Evolutionary conservation across 257 asterid species (phyloP), one percentile per base, ranked within the genome.

Genomic region (Scutellaria minor): DNA sequence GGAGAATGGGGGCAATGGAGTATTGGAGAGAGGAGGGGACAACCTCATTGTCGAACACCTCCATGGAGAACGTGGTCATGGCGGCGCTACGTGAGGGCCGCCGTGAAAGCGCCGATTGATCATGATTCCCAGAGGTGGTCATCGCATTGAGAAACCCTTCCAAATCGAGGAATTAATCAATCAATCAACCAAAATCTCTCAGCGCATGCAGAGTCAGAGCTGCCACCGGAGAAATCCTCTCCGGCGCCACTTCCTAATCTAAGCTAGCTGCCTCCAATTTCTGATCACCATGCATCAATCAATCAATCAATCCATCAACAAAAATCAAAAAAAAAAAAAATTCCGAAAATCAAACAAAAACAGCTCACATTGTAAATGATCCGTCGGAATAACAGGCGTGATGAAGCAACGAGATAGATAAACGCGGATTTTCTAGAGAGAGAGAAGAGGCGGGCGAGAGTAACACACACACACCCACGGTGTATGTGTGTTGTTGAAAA

Each of bases 21-120:
- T 66, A 85, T 77, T 86, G 95, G 53, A 90, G 92, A 7, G 96
- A 88, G 35, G 95, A 86, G 18, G 96, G 96, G 12, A 90, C 96
- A 31, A 90, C 95, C 84, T 88, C 96, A 12, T 79, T 88, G 69
- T 90, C 95, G 69, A 90, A 90, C 45, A 90, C 95, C 74, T 90
- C 96, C 90, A 81, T 84, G 8, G 96, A 86, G 77, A 87, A 82
- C 24, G 83, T 79, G 6, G 96, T 89, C 39, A 80, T 87, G 71
- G 93, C 90, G n/a, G 93, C 88, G 66, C 89, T 90, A 5, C 96
- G 88, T 5, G 95, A 90, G 31, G 92, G 82, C 69, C 85, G 81
- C 68, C 95, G 79, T 20, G 82, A 68, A 77, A 90, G 78, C 11
- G 87, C 27, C 66, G 87, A 70, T 75, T 54, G 78, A 27, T 14